Evolutionary conservation across 192 early-diverging fungal genomes (phyloP).

Genomic region (Mortierella alpina): DNA sequence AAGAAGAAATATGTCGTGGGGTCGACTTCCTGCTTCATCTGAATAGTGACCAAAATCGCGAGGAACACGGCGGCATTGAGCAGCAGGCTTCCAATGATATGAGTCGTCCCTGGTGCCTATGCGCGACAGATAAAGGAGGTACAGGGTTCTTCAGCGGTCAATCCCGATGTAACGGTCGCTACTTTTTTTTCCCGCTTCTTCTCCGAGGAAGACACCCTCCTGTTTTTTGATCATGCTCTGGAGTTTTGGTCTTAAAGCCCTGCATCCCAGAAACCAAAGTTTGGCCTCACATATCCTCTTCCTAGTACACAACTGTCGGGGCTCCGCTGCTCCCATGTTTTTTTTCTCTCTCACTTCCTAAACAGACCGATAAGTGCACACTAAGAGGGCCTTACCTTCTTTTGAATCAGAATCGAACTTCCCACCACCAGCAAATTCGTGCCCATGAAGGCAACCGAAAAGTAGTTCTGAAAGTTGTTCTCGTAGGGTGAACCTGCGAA

Average conservation of each 20-base stretch:
- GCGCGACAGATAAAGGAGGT: too few species aligned
- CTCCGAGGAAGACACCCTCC: too few species aligned
- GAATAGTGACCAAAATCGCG: constrained; percentile 61
- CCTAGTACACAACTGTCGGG: too few species aligned
- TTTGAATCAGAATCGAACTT: constrained; percentile 64
- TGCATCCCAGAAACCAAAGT: too few species aligned
- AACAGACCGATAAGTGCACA: background rate
- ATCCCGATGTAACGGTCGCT: too few species aligned
- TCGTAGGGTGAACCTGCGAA: constrained; percentile 70
- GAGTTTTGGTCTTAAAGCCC: too few species aligned
- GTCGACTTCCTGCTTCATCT: constrained; percentile 53
- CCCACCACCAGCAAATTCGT: constrained; percentile 67
- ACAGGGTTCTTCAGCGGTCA: too few species aligned
- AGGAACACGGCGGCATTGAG: constrained; percentile 66
- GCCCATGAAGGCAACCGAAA: constrained; percentile 72
- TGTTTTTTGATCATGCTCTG: too few species aligned
- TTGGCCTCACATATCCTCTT: too few species aligned
- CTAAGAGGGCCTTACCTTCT: constrained; percentile 41
- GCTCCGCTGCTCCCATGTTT: background rate
- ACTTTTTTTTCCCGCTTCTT: too few species aligned
- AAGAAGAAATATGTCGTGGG: constrained; percentile 74
- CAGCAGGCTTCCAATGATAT: constrained; percentile 60
- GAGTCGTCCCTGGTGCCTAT: constrained; percentile 44
- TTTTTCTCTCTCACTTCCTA: background rate
- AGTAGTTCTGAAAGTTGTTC: constrained; percentile 82